phyloP scores from a whole-genome alignment of 106 monocot genomes.

The Alisma plantagoaquatica region DNA sequence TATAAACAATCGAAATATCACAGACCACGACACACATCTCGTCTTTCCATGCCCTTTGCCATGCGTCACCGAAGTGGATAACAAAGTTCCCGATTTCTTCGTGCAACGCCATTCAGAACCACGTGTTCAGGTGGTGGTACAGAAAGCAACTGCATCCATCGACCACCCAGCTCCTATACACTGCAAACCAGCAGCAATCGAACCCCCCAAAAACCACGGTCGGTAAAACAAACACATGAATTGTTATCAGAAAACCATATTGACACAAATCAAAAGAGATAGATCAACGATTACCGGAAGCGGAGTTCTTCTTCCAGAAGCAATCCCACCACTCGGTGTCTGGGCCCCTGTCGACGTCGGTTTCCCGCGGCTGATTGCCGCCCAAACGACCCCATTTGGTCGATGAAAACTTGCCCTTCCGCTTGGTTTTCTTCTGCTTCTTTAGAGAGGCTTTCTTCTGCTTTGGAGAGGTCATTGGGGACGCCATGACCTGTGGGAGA shows the following conservation, averaged over 20 bases:
- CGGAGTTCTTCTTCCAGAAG: slow-evolving; percentile 20
- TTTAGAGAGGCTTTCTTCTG: slow-evolving; percentile 13
- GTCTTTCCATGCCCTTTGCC: too few species aligned
- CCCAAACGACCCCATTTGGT: slow-evolving; percentile 1
- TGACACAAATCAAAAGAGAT: background rate
- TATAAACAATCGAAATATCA: too few species aligned
- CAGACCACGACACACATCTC: too few species aligned
- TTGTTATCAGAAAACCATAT: background rate
- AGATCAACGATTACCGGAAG: background rate
- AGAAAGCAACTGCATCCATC: slow-evolving; percentile 1
- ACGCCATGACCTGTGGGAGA: too few species aligned
- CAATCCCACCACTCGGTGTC: slow-evolving; percentile 22
- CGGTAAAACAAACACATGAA: background rate
- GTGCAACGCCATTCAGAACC: background rate
- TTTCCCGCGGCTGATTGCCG: background rate
- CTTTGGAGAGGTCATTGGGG: too few species aligned
- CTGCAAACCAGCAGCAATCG: background rate
- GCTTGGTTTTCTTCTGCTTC: slow-evolving; percentile 10
- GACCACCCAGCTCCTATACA: background rate
- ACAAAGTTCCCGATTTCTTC: background rate
- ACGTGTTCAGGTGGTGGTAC: slow-evolving; percentile 22
- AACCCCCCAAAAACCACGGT: background rate
- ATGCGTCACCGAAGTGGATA: too few species aligned
- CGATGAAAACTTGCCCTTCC: background rate
- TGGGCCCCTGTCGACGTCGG: background rate